Conservation (phyloP, 192 early-diverging fungal genomes). For the Linnemannia schmuckeri region DNA sequence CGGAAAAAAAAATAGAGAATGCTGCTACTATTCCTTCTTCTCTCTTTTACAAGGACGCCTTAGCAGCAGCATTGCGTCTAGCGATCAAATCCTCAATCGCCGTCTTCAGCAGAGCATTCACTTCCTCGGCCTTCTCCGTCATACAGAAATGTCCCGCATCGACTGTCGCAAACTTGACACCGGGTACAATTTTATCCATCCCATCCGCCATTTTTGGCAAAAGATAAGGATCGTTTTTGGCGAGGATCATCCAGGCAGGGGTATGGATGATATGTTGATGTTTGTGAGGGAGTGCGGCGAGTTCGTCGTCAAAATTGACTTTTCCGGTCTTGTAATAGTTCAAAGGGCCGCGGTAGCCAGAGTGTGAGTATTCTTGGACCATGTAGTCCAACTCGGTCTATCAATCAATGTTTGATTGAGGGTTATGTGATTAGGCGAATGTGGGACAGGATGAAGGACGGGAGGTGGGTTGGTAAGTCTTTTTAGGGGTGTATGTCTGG, state of each 20-base stretch:
- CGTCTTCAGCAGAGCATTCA: slow-evolving; percentile 17
- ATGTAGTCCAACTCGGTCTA: slow-evolving; percentile 44
- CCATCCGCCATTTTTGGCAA: slow-evolving; percentile 19
- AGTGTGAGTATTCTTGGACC: slow-evolving; percentile 25
- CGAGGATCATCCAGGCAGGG: slow-evolving; percentile 28
- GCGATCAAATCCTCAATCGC: slow-evolving; percentile 25
- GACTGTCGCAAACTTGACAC: slow-evolving; percentile 20
- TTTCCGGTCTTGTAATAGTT: slow-evolving; percentile 59
- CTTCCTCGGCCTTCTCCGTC: slow-evolving; percentile 39
- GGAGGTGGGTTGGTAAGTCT: background rate
- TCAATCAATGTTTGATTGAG: too few species aligned
- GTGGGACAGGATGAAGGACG: background rate
- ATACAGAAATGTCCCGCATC: slow-evolving; percentile 27
- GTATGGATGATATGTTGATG: slow-evolving; percentile 10
- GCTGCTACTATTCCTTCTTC: background rate
- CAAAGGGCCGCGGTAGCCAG: slow-evolving; percentile 51
- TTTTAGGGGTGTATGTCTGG: background rate
- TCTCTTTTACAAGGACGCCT: slow-evolving; percentile 25
- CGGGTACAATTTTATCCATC: slow-evolving; percentile 21
- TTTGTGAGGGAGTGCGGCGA: background rate
- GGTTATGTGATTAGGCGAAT: background rate
- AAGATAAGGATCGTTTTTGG: slow-evolving; percentile 20
- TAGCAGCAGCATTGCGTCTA: background rate
- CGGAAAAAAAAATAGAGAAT: background rate
- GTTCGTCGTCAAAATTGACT: slow-evolving; percentile 58